These are phyloP conservation scores for Plasmodium gaboni DNA, from an alignment of 169 alveolate species.

Conservation along the genomic window DNA sequence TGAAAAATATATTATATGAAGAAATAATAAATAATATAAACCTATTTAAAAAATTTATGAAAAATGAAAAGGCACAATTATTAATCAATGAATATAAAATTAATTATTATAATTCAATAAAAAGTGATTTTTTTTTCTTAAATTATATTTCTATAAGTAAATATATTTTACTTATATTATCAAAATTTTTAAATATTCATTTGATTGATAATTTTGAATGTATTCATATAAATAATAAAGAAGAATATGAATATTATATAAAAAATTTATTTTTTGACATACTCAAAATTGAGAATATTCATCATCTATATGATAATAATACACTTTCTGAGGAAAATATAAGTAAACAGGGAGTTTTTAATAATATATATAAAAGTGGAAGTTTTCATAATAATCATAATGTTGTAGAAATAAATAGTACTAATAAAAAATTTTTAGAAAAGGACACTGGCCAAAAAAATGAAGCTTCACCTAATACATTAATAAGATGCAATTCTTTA, in stretches of 20 bases:
- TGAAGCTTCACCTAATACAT: no score
- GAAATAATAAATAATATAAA: conserved; percentile 26
- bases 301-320: neutral
- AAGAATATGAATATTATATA: conserved; percentile 15
- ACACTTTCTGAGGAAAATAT: neutral
- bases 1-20: conserved; percentile 31
- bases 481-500: no score
- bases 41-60: conserved; percentile 12
- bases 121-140: conserved; percentile 7
- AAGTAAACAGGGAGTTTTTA: neutral
- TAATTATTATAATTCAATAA: conserved; percentile 13
- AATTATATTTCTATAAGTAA: conserved; percentile 30
- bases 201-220: conserved; percentile 12
- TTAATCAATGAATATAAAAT: conserved; percentile 24
- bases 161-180: conserved; percentile 28
- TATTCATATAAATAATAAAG: conserved; percentile 25
- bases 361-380: no score
- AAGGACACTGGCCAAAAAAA: no score
- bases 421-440: no score
- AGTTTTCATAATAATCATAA: no score
- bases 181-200: conserved; percentile 39
- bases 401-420: no score
- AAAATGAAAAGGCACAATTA: conserved; percentile 30
- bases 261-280: conserved; percentile 16
- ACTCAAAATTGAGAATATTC: conserved; percentile 8